phyloP scores from a whole-genome alignment of 352 stramenopile genomes.

The Pythium dissimile region DNA sequence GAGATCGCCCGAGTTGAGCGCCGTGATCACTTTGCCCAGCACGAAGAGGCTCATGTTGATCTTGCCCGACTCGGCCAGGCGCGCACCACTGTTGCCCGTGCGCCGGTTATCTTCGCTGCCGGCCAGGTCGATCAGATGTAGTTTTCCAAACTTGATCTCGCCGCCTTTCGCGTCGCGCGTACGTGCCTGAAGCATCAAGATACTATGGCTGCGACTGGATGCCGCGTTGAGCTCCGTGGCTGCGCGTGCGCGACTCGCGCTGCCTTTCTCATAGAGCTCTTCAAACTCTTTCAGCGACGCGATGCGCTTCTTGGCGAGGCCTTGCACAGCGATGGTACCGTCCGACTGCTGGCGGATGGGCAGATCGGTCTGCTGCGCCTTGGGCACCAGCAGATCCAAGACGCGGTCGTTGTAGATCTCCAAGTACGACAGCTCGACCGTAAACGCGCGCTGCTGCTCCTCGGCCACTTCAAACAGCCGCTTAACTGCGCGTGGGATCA shows the following conservation, averaged over 20 bases:
- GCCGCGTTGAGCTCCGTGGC: slow-evolving; percentile 66
- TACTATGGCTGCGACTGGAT: slow-evolving; percentile 74
- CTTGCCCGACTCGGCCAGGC: slow-evolving; percentile 31
- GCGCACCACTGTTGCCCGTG: slow-evolving; percentile 29
- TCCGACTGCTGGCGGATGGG: slow-evolving; percentile 37
- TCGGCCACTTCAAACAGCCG: slow-evolving; percentile 37
- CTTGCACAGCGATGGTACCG: slow-evolving; percentile 30
- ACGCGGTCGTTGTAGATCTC: slow-evolving; percentile 91
- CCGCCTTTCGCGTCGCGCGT: slow-evolving; percentile 5
- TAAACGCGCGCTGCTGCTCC: slow-evolving; percentile 21
- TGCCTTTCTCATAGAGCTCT: slow-evolving; percentile 28
- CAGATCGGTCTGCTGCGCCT: slow-evolving; percentile 26
- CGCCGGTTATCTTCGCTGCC: slow-evolving; percentile 35
- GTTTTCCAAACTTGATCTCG: slow-evolving; percentile 24
- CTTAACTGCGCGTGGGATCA: slow-evolving; percentile 44
- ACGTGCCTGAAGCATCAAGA: slow-evolving; percentile 63
- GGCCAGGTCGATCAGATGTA: slow-evolving; percentile 45
- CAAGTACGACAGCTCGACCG: slow-evolving; percentile 59
- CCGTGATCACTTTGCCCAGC: slow-evolving; percentile 74
- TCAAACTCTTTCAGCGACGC: slow-evolving; percentile 29
- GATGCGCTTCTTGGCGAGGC: slow-evolving; percentile 28
- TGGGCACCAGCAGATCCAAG: slow-evolving; percentile 57
- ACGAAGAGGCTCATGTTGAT: slow-evolving; percentile 82
- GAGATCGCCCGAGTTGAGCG: slow-evolving; percentile 55
- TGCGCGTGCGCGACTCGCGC: slow-evolving; percentile 21